Base-by-base conservation (phyloP, 306 rosid species). In the Cicer bijugum region DNA sequence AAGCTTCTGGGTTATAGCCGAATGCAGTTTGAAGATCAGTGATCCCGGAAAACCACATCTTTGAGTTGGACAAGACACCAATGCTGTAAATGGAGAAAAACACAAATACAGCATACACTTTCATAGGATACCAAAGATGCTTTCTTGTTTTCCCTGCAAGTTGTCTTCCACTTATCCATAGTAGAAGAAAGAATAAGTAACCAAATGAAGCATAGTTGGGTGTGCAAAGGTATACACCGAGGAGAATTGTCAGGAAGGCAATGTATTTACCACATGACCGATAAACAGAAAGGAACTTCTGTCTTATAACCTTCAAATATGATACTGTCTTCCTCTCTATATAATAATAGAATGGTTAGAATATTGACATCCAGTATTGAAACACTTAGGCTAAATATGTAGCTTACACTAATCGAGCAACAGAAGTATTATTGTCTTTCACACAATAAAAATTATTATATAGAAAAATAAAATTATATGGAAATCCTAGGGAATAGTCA, bases 91-190 rank as follows among this genome's bases (percentile, higher is more conserved):
- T 79, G 76, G 85, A 89, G 76, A 87, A 68, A 81, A 93, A 87
- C 28, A 93, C 96, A 72, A 57, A 37, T 63, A 85, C 78, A 75
- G 98, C 85, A 78, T 93, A 93, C 35, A 87, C 89, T 89, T 92
- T 90, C 82, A 92, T 77, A 12, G 98, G 98, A 83, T 85, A 89
- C 98, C 98, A 93, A 9, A 88, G 87, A 68, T 87, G 91, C 72
- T 84, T 87, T 80, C 84, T 87, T 12, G 98, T 79, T 71, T 86
- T 78, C 84, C 83, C 96, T 17, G 81, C 85, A 61, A 90, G 87
- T 78, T 90, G 98, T 76, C 97, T 83, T 81, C 96, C 97, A 80
- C 80, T 90, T 72, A 93, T 89, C 98, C 98, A 93, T 73, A 90
- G 72, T 73, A 93, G 93, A 64, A 93, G 96, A 74, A 90, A 92